A percentile compares a stretch with the other conserved stretches of the same genome.
Conservation (phyloP, 1,284 basidiomycete species). For the Rhodotorula sp. region DNA sequence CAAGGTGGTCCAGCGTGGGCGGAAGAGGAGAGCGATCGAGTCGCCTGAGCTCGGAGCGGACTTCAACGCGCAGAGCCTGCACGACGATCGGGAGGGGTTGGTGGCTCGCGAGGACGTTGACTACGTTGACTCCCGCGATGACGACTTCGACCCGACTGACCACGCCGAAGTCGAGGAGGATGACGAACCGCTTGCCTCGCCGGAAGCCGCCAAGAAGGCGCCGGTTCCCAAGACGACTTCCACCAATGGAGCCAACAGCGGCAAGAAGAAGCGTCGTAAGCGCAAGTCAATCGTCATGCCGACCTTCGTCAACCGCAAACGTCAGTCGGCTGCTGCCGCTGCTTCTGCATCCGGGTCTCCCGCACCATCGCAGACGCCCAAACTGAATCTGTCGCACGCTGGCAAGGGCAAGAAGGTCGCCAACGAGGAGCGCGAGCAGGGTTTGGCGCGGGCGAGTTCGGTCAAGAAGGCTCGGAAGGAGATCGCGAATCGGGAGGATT, state of each 20-base stretch:
- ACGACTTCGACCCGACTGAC: too few species aligned
- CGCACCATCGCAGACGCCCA: background rate
- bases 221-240: background rate
- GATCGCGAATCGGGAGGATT: background rate
- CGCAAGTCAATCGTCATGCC: slow-evolving; percentile 12
- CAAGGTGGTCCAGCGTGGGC: background rate
- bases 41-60: background rate
- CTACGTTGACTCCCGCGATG: too few species aligned
- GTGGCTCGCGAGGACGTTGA: too few species aligned
- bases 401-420: too few species aligned
- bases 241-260: background rate
- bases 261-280: slow-evolving; percentile 9
- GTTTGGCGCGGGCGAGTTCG: background rate
- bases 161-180: background rate
- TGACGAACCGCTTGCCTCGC: background rate
- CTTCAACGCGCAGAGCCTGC: too few species aligned
- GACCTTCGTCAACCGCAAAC: background rate
- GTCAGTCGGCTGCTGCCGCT: background rate
- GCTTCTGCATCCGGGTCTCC: background rate
- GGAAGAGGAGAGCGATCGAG: background rate
- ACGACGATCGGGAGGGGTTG: too few species aligned
- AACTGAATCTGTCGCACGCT: background rate
- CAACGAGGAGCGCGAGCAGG: too few species aligned
- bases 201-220: background rate
- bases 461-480: background rate